Conservation (phyloP, 1,284 basidiomycete genomes). For the Trametes pubescens region DNA sequence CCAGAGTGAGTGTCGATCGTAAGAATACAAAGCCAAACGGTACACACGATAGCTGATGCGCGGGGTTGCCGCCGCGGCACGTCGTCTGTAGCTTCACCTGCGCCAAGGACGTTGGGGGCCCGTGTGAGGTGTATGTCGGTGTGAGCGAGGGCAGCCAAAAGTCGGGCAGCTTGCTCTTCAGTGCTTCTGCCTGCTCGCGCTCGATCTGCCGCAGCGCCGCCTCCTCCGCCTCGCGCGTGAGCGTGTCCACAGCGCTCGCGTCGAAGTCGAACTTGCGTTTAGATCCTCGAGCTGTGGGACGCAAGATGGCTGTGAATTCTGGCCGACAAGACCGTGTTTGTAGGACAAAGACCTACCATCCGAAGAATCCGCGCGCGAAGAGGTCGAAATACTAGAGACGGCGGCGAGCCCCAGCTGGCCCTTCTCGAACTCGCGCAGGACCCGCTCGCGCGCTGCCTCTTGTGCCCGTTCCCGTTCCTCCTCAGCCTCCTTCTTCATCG, state of each 20-base stretch:
- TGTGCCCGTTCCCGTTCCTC: slow-evolving; percentile 72
- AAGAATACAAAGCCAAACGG: background rate
- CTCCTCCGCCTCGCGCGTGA: slow-evolving; percentile 84
- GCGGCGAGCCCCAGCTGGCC: slow-evolving; percentile 75
- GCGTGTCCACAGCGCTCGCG: slow-evolving; percentile 69
- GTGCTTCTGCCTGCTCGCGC: slow-evolving; percentile 82
- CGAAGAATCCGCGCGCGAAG: slow-evolving; percentile 45
- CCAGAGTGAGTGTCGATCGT: no score
- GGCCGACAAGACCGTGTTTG: no score
- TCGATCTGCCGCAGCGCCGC: slow-evolving; percentile 84
- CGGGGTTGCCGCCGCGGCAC: slow-evolving; percentile 79
- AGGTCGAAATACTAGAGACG: slow-evolving; percentile 45
- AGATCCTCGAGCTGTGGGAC: slow-evolving; percentile 55
- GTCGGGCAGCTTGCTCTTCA: slow-evolving; percentile 89
- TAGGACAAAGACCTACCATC: slow-evolving; percentile 46
- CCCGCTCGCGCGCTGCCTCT: slow-evolving; percentile 82
- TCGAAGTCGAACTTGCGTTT: slow-evolving; percentile 87
- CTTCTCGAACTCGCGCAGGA: slow-evolving; percentile 87
- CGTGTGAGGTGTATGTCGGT: slow-evolving; percentile 74
- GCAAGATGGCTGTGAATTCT: background rate
- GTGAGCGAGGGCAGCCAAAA: slow-evolving; percentile 94
- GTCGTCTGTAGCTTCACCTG: slow-evolving; percentile 88
- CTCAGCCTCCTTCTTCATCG: slow-evolving; percentile 78
- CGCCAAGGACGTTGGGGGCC: slow-evolving; percentile 69
- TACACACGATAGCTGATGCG: slow-evolving; percentile 74